phyloP scores from a whole-genome alignment of 1,284 basidiomycete species.

The Cutaneotrichosporon sp. region DNA sequence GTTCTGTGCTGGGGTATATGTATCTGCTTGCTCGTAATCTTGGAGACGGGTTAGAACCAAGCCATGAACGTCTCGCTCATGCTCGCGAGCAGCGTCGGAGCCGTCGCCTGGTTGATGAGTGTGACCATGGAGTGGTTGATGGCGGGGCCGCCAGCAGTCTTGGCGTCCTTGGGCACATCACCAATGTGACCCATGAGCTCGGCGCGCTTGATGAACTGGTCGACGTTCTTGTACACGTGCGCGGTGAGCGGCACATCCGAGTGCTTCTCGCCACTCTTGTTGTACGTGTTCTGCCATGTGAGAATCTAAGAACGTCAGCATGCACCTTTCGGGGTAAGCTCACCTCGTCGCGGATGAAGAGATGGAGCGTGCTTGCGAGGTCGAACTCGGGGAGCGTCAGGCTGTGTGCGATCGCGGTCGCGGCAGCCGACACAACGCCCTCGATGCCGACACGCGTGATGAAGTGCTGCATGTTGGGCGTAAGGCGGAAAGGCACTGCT shows the following conservation, averaged over 20 bases:
- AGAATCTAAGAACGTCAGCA: conserved; percentile 26
- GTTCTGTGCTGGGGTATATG: neutral
- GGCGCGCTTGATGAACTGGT: conserved; percentile 60
- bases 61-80: conserved; percentile 67
- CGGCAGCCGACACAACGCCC: conserved; percentile 75
- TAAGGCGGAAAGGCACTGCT: conserved; percentile 91
- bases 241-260: conserved; percentile 61
- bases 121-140: conserved; percentile 78
- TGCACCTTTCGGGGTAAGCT: conserved; percentile 33
- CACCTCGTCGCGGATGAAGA: conserved; percentile 88
- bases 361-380: conserved; percentile 40
- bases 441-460: conserved; percentile 84
- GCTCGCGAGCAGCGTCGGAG: conserved; percentile 50
- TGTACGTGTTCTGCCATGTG: conserved; percentile 47
- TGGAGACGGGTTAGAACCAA: conserved; percentile 60
- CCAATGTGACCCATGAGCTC: conserved; percentile 43
- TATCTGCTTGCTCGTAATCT: neutral
- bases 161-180: conserved; percentile 60
- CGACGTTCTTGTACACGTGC: conserved; percentile 67
- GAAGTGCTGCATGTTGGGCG: conserved; percentile 93
- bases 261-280: conserved; percentile 36
- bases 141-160: conserved; percentile 54
- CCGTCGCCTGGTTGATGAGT: conserved; percentile 63
- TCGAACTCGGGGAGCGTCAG: conserved; percentile 87
- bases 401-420: conserved; percentile 86